phyloP scores from a whole-genome alignment of 805 yeast genomes.

The Lachancea meyersii region DNA sequence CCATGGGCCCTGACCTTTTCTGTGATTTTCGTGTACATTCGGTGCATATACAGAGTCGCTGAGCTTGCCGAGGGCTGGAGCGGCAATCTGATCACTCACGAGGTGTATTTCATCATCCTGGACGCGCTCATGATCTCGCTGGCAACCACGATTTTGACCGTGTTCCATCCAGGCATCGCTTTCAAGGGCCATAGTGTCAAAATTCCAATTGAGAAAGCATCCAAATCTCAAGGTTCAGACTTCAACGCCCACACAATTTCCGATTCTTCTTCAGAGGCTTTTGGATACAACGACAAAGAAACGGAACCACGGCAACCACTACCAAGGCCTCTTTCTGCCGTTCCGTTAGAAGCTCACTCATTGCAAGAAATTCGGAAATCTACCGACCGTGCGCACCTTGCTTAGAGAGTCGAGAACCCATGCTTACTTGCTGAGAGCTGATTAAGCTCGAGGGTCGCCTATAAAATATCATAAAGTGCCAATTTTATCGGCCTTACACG shows the following conservation, averaged over 20 bases:
- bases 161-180: conserved; percentile 59
- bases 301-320: not conserved
- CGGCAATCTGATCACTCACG: conserved; percentile 58
- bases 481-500: too few species aligned
- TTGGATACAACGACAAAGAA: not conserved
- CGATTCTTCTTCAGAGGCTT: not conserved
- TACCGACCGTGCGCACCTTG: too few species aligned
- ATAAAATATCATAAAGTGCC: too few species aligned
- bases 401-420: too few species aligned
- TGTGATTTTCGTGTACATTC: conserved; percentile 48
- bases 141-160: conserved; percentile 41
- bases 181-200: conserved; percentile 33
- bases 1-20: conserved; percentile 43
- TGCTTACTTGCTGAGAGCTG: too few species aligned
- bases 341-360: not conserved
- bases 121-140: conserved; percentile 59
- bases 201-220: conserved; percentile 21
- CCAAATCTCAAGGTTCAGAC: not conserved
- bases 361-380: not conserved
- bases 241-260: not conserved
- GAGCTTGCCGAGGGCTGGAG: conserved; percentile 63
- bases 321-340: not conserved
- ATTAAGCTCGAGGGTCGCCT: too few species aligned
- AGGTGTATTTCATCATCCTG: conserved; percentile 50
- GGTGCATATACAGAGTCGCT: conserved; percentile 68